These are phyloP conservation scores for Cyberlindnera euphorbiiphila DNA, from an alignment of 805 yeast species.

Conservation along the genomic window DNA sequence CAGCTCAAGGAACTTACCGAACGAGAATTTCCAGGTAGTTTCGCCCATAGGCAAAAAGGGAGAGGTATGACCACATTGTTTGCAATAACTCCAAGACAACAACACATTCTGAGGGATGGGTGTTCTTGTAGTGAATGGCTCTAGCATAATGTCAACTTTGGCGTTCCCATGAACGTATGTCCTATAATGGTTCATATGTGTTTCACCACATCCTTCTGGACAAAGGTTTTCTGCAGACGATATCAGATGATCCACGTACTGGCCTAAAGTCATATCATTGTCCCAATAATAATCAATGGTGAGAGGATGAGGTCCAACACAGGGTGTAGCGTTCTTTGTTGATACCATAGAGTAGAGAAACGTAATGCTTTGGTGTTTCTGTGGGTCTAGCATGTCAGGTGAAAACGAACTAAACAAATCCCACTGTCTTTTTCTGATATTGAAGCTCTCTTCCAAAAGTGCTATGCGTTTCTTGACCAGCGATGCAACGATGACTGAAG, in stretches of 20 bases:
- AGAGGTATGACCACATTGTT: slow-evolving; percentile 66
- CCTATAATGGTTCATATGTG: slow-evolving; percentile 69
- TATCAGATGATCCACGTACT: slow-evolving; percentile 76
- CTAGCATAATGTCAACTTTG: slow-evolving; percentile 73
- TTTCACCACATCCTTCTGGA: slow-evolving; percentile 76
- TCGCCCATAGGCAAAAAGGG: slow-evolving; percentile 82
- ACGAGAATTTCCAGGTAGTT: slow-evolving; percentile 83
- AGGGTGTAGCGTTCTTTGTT: slow-evolving; percentile 81
- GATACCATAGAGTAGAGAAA: slow-evolving; percentile 81
- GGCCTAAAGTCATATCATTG: slow-evolving; percentile 85
- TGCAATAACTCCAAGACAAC: slow-evolving; percentile 90
- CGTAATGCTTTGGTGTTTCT: slow-evolving; percentile 73
- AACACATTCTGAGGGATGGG: slow-evolving; percentile 59
- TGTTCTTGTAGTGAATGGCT: slow-evolving; percentile 49
- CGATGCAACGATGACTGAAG: slow-evolving; percentile 30
- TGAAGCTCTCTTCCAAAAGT: slow-evolving; percentile 30
- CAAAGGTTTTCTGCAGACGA: slow-evolving; percentile 65
- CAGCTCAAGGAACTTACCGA: slow-evolving; percentile 89
- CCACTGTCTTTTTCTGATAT: slow-evolving; percentile 54
- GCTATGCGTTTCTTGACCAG: slow-evolving; percentile 31
- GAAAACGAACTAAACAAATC: slow-evolving; percentile 51
- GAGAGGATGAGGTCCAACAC: slow-evolving; percentile 85
- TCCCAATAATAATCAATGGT: slow-evolving; percentile 87
- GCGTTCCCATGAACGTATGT: slow-evolving; percentile 88
- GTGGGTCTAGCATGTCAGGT: slow-evolving; percentile 62